phyloP scores from a whole-genome alignment of 495 filamentous ascomycete species.

The Glarea lozoyensis region DNA sequence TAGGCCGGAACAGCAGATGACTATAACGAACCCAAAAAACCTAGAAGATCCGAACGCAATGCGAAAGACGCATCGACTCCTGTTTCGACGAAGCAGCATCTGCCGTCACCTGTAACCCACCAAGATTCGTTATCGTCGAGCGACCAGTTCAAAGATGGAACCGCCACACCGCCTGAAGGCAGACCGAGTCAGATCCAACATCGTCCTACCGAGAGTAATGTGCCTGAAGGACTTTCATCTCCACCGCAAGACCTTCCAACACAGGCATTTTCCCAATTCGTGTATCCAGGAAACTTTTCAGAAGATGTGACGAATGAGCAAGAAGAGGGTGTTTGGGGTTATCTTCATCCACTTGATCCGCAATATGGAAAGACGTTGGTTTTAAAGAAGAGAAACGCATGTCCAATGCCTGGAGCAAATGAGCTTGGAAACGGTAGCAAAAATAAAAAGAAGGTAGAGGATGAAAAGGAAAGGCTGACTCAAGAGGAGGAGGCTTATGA shows the following conservation, averaged over 20 bases:
- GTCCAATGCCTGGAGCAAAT: constrained; percentile 43
- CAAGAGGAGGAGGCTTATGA: constrained; percentile 52
- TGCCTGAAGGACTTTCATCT: constrained; percentile 34
- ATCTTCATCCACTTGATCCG: constrained; percentile 72
- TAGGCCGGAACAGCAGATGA: constrained; percentile 28
- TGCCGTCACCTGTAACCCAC: constrained; percentile 79
- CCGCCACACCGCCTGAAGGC: constrained; percentile 61
- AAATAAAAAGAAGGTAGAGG: constrained; percentile 24
- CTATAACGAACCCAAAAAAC: constrained; percentile 51
- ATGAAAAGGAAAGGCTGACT: constrained; percentile 30
- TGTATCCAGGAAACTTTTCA: constrained; percentile 63
- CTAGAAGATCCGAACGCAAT: constrained; percentile 53
- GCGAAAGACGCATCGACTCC: constrained; percentile 48
- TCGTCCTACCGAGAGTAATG: constrained; percentile 30
- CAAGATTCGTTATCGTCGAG: constrained; percentile 40
- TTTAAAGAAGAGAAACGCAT: constrained; percentile 57
- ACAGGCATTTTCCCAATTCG: constrained; percentile 68
- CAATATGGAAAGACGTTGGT: constrained; percentile 61
- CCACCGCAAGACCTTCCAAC: constrained; percentile 50
- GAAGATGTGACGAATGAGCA: constrained; percentile 73
- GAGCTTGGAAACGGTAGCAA: constrained; percentile 9
- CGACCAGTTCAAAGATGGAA: constrained; percentile 58
- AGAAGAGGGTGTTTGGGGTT: constrained; percentile 92
- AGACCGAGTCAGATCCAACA: constrained; percentile 47
- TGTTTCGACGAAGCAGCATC: constrained; percentile 50